Percentiles rank a stretch among this genome's conserved stretches.
These are phyloP conservation scores for Teratosphaeria nubilosa DNA, from an alignment of 2,329 filamentous ascomycete species.

Conservation along the genomic window DNA sequence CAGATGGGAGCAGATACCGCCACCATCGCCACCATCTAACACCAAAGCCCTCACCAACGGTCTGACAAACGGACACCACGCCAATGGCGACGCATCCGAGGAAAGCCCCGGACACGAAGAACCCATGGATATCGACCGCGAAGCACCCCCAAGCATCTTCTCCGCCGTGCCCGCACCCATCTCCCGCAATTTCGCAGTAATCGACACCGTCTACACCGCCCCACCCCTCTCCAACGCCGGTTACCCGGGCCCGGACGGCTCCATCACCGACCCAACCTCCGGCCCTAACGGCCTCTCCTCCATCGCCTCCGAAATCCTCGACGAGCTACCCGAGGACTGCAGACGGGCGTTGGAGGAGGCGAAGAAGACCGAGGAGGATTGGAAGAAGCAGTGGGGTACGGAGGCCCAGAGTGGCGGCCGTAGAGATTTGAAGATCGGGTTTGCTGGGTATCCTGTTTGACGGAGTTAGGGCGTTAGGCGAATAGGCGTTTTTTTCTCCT, in stretches of 20 bases:
- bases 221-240: constrained; percentile 49
- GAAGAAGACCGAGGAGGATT: constrained; percentile 53
- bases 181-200: constrained; percentile 52
- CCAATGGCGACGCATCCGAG: constrained; percentile 9
- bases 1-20: constrained; percentile 63
- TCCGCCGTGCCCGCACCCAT: constrained; percentile 46
- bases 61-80: constrained; percentile 12
- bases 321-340: constrained; percentile 60
- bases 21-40: constrained; percentile 19
- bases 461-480: constrained; percentile 26
- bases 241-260: constrained; percentile 48
- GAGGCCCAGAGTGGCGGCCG: constrained; percentile 50
- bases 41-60: constrained; percentile 14
- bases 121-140: constrained; percentile 8
- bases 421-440: constrained; percentile 37
- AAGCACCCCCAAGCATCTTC: constrained; percentile 33
- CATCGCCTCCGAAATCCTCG: constrained; percentile 54
- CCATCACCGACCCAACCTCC: constrained; percentile 34
- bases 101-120: constrained; percentile 4
- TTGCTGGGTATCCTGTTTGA: constrained; percentile 41
- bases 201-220: constrained; percentile 51
- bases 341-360: constrained; percentile 62
- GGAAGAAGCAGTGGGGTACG: constrained; percentile 64
- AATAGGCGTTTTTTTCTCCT: constrained; percentile 14
- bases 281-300: constrained; percentile 49